These are phyloP conservation scores for Calonectria ilicicola DNA, from an alignment of 2,329 filamentous ascomycete species.

Conservation along the genomic window DNA sequence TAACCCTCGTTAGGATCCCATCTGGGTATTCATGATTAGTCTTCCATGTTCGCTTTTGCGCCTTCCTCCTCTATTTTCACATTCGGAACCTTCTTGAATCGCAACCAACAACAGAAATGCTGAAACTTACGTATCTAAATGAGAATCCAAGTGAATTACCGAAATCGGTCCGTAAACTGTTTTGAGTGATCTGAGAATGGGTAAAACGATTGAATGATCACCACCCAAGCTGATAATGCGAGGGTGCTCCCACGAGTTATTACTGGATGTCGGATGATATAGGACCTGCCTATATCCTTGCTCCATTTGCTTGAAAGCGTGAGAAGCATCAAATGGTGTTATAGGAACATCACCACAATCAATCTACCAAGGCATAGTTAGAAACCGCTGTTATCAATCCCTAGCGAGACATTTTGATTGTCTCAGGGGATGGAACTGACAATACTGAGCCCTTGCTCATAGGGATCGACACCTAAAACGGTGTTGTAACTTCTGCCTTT, in stretches of 20 bases:
- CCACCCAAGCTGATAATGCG: constrained; percentile 15
- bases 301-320: constrained; percentile 21
- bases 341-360: constrained; percentile 19
- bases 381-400: neutral
- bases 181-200: constrained; percentile 1
- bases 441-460: neutral
- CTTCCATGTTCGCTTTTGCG: too few species aligned
- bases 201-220: constrained; percentile 10
- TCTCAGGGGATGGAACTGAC: neutral
- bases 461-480: neutral
- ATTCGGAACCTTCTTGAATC: too few species aligned
- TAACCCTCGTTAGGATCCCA: neutral
- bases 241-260: constrained; percentile 1
- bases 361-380: neutral
- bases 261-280: neutral
- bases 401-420: neutral
- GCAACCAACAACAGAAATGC: too few species aligned
- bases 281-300: constrained; percentile 5
- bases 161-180: constrained; percentile 12
- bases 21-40: neutral
- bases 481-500: constrained; percentile 2
- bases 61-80: too few species aligned
- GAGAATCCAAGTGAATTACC: constrained; percentile 12
- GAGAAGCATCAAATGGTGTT: constrained; percentile 13
- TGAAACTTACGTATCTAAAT: constrained; percentile 6